Percentiles rank a stretch among this genome's conserved stretches.
These are phyloP conservation scores for Fusarium heterosporum DNA, from an alignment of 2,329 filamentous ascomycete species.

Conservation along the genomic window DNA sequence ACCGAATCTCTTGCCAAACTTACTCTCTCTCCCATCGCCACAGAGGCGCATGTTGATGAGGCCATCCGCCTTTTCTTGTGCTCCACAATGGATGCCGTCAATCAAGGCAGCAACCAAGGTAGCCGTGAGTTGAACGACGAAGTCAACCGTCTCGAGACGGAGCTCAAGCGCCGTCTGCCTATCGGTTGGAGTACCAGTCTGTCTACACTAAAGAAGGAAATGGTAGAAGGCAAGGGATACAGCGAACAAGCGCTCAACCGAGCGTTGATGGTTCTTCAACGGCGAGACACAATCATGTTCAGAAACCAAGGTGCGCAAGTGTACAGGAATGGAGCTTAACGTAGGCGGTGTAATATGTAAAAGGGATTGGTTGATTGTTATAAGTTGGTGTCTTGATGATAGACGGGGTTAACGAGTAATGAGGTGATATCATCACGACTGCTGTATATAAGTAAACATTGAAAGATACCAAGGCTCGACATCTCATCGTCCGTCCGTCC, in stretches of 20 bases:
- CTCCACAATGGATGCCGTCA: slow-evolving; percentile 97
- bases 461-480: slow-evolving; percentile 16
- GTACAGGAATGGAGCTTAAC: slow-evolving; percentile 76
- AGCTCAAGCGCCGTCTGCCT: slow-evolving; percentile 86
- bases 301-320: slow-evolving; percentile 81
- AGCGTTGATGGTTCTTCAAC: slow-evolving; percentile 85
- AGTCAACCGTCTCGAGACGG: slow-evolving; percentile 85
- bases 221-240: slow-evolving; percentile 92
- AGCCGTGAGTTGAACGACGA: slow-evolving; percentile 93
- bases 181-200: slow-evolving; percentile 96
- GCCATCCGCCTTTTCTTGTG: slow-evolving; percentile 96
- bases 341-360: slow-evolving; percentile 26
- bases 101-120: slow-evolving; percentile 84
- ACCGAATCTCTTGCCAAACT: slow-evolving; percentile 96
- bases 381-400: slow-evolving; percentile 25
- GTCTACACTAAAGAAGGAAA: slow-evolving; percentile 85
- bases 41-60: slow-evolving; percentile 93
- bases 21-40: slow-evolving; percentile 84
- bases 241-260: slow-evolving; percentile 87
- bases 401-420: slow-evolving; percentile 42
- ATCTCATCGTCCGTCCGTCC: not conserved
- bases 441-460: slow-evolving; percentile 15
- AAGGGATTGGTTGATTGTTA: slow-evolving; percentile 23
- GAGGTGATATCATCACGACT: slow-evolving; percentile 29
- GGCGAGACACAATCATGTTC: slow-evolving; percentile 87